Evolutionary conservation across 2,329 filamentous ascomycete species (phyloP).

Genomic region (Pleoardoris graminearum): DNA sequence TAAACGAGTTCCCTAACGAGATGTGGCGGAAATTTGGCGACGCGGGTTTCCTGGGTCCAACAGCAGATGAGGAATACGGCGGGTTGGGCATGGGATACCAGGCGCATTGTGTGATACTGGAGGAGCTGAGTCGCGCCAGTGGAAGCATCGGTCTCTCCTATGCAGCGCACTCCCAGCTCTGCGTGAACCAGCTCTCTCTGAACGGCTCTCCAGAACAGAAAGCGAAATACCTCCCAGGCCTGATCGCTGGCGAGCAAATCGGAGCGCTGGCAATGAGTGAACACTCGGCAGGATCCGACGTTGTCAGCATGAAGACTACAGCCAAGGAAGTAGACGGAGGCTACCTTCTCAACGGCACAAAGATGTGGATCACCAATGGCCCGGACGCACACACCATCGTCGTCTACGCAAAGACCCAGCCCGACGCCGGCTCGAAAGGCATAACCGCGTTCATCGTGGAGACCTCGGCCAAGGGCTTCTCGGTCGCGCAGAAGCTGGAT

Average conservation of each 20-base stretch:
- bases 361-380: slow-evolving; percentile 99
- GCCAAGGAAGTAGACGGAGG: slow-evolving; percentile 82
- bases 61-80: slow-evolving; percentile 88
- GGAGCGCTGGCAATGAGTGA: slow-evolving; percentile 96
- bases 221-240: slow-evolving; percentile 72
- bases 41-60: slow-evolving; percentile 88
- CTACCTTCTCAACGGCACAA: slow-evolving; percentile 82
- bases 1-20: slow-evolving; percentile 83
- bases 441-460: slow-evolving; percentile 95
- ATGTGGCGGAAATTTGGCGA: slow-evolving; percentile 96
- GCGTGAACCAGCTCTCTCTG: slow-evolving; percentile 92
- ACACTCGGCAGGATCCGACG: slow-evolving; percentile 86
- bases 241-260: slow-evolving; percentile 79
- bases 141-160: slow-evolving; percentile 87
- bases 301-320: slow-evolving; percentile 91
- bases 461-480: slow-evolving; percentile 71
- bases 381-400: slow-evolving; percentile 91
- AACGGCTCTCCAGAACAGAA: slow-evolving; percentile 84
- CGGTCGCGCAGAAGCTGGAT: slow-evolving; percentile 86
- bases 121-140: slow-evolving; percentile 87
- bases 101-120: slow-evolving; percentile 92
- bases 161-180: slow-evolving; percentile 93
- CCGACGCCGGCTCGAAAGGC: slow-evolving; percentile 78
- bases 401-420: slow-evolving; percentile 95
- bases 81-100: slow-evolving; percentile 93